phyloP scores from a whole-genome alignment of 176 grass and related monocot species.

The Oryza meyeriana region DNA sequence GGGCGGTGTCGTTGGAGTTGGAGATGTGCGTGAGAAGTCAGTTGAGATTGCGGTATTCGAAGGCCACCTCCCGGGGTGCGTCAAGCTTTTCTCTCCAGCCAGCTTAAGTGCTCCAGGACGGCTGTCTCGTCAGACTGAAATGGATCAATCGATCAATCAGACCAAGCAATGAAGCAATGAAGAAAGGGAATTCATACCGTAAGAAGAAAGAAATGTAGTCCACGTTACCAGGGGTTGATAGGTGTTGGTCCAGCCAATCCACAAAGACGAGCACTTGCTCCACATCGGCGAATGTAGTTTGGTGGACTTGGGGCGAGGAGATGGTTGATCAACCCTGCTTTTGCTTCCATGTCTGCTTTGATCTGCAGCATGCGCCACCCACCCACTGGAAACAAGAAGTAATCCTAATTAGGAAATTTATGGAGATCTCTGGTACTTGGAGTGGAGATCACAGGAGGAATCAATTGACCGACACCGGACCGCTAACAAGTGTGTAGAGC shows the following conservation, averaged over 20 bases:
- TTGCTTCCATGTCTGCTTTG: constrained; percentile 64
- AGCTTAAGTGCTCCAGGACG: constrained; percentile 62
- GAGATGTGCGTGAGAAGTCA: constrained; percentile 32
- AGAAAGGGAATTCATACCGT: not conserved
- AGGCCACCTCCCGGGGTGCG: constrained; percentile 46
- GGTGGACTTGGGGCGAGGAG: constrained; percentile 70
- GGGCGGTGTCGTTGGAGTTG: constrained; percentile 2
- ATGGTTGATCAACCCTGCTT: constrained; percentile 70
- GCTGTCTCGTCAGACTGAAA: constrained; percentile 57
- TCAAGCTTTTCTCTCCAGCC: constrained; percentile 67
- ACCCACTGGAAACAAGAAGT: no score
- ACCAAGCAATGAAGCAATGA: not conserved
- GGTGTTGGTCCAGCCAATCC: constrained; percentile 57
- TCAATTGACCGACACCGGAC: constrained; percentile 26
- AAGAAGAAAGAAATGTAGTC: not conserved
- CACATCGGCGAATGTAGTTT: constrained; percentile 44
- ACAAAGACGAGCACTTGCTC: constrained; percentile 56
- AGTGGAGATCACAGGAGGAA: not conserved
- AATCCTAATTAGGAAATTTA: no score
- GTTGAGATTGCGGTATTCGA: constrained; percentile 52
- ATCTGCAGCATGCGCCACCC: not conserved
- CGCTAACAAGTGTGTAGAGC: constrained; percentile 73
- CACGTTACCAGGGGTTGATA: constrained; percentile 50
- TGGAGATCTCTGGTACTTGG: no score
- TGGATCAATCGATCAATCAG: not conserved